phyloP scores from a whole-genome alignment of 129 eudicot genomes.

The Mikania micrantha region DNA sequence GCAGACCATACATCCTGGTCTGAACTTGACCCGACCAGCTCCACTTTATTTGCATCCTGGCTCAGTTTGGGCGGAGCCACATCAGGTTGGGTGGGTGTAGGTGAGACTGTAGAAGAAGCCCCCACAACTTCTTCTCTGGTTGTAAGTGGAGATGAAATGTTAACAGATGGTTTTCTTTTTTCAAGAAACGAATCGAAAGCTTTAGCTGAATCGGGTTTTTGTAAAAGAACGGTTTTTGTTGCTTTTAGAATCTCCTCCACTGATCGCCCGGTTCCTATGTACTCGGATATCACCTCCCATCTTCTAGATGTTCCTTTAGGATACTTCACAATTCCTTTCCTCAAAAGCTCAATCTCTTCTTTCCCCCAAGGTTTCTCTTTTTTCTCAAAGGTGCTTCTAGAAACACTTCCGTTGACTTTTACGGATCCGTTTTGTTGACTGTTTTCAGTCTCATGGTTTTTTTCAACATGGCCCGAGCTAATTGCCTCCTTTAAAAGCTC shows the following conservation, averaged over 20 bases:
- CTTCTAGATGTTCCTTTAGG: constrained; percentile 97
- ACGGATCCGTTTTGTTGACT: constrained; percentile 46
- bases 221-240: constrained; percentile 86
- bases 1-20: constrained; percentile 82
- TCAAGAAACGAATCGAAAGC: constrained; percentile 98
- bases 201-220: constrained; percentile 87
- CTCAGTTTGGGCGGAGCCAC: constrained; percentile 8
- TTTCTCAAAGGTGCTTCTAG: constrained; percentile 33
- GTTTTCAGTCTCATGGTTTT: constrained; percentile 27
- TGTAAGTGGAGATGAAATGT: constrained; percentile 81
- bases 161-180: constrained; percentile 71
- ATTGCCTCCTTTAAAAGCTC: constrained; percentile 49
- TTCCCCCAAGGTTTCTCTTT: constrained; percentile 83
- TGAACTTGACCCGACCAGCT: constrained; percentile 33
- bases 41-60: constrained; percentile 17
- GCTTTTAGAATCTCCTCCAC: constrained; percentile 97
- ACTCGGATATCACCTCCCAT: constrained; percentile 96
- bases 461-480: constrained; percentile 26
- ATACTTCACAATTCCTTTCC: constrained; percentile 71
- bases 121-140: constrained; percentile 73
- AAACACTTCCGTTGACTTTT: constrained; percentile 27
- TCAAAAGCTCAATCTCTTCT: constrained; percentile 86
- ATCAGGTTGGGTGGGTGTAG: neutral
- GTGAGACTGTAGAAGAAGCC: neutral
- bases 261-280: constrained; percentile 74